Evolutionary conservation across 805 yeast genomes (phyloP).

Genomic region (Metschnikowia colocasiae): DNA sequence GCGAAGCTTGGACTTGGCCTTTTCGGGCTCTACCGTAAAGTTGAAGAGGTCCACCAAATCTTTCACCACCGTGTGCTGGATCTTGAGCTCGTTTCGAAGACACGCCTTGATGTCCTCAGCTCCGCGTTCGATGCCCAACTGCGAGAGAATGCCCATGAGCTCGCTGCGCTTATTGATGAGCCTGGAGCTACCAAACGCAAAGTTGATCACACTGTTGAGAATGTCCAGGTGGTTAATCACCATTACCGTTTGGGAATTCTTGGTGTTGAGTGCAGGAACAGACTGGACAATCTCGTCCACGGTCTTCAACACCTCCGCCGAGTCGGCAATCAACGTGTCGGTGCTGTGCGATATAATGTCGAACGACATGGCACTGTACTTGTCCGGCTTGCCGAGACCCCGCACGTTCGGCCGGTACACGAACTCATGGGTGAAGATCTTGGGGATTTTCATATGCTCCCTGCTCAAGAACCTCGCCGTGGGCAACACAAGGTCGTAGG

Average conservation of each 20-base stretch:
- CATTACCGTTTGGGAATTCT: constrained; percentile 50
- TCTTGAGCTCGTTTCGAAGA: constrained; percentile 54
- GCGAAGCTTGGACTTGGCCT: constrained; percentile 58
- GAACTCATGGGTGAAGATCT: constrained; percentile 70
- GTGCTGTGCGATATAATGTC: constrained; percentile 62
- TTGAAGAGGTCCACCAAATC: constrained; percentile 74
- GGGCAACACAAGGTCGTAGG: constrained; percentile 87
- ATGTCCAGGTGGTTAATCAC: constrained; percentile 80
- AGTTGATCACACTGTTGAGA: constrained; percentile 54
- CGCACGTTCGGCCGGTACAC: constrained; percentile 67
- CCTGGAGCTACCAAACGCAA: constrained; percentile 71
- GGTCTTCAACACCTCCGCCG: constrained; percentile 85
- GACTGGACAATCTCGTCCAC: constrained; percentile 65
- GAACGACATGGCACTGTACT: constrained; percentile 79
- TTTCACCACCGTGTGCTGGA: constrained; percentile 77
- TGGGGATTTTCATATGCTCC: constrained; percentile 46
- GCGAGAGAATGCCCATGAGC: constrained; percentile 71
- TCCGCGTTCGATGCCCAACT: constrained; percentile 65
- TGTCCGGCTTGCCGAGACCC: constrained; percentile 65
- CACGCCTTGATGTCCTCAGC: constrained; percentile 51
- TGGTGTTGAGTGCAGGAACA: constrained; percentile 61
- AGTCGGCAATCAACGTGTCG: constrained; percentile 31
- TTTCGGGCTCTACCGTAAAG: constrained; percentile 65
- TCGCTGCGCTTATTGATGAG: constrained; percentile 58
- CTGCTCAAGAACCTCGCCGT: constrained; percentile 81